Evolutionary conservation across 371 early-diverging fungal species (phyloP).

Genomic region (Choanephora cucurbitarum): DNA sequence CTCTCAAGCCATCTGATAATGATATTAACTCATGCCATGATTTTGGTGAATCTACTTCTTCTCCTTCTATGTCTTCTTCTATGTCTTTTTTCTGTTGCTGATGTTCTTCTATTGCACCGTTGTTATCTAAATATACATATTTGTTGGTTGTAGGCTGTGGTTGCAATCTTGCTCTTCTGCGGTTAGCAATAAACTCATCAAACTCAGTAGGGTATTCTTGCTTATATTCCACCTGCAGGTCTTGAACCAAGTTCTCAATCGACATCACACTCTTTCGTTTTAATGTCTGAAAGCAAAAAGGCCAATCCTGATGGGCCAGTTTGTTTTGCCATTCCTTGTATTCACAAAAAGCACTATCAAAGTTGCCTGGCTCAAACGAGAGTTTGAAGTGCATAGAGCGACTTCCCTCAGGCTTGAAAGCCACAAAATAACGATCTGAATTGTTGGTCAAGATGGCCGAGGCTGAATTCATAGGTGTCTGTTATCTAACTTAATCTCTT

Average conservation of each 20-base stretch:
- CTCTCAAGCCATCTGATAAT: conserved; percentile 69
- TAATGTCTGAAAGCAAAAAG: conserved; percentile 69
- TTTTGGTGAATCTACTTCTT: conserved; percentile 12
- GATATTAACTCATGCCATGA: conserved; percentile 49
- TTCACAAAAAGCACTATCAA: conserved; percentile 68
- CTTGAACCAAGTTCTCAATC: conserved; percentile 13
- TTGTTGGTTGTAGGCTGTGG: no score
- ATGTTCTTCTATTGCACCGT: no score
- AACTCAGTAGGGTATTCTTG: conserved; percentile 28
- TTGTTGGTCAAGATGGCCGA: conserved; percentile 81
- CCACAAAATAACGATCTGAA: conserved; percentile 76
- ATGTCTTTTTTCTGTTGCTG: no score
- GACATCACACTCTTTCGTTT: conserved; percentile 14
- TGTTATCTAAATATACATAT: no score
- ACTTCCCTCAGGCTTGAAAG: conserved; percentile 70
- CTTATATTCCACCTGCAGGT: conserved; percentile 6
- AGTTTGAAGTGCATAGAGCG: conserved; percentile 71
- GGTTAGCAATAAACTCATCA: conserved; percentile 36
- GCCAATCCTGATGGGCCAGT: conserved; percentile 76
- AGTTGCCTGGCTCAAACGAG: conserved; percentile 76
- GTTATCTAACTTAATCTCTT: neutral
- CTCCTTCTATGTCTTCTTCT: no score
- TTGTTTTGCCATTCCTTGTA: conserved; percentile 77
- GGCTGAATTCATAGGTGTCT: conserved; percentile 86
- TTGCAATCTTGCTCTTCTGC: conserved; percentile 16